A percentile compares a stretch with the other conserved stretches of the same genome.
These are phyloP conservation scores for Podila minutissima DNA, from an alignment of 192 early-diverging fungal species.

Conservation along the genomic window DNA sequence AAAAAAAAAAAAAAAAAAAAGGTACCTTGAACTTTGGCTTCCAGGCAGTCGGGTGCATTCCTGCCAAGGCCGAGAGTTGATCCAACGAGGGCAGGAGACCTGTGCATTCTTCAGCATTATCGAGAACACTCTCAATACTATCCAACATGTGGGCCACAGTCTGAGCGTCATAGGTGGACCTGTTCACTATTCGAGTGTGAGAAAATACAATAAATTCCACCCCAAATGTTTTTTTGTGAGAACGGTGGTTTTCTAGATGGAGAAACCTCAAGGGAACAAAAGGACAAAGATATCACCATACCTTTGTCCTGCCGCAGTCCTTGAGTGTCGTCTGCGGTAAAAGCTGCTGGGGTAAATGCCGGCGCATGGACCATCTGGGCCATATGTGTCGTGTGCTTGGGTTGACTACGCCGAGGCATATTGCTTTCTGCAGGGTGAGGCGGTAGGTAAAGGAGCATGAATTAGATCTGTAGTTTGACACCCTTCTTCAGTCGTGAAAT, in stretches of 20 bases:
- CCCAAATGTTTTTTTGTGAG: too few species aligned
- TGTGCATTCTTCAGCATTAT: constrained; percentile 21
- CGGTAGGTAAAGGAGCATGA: neutral
- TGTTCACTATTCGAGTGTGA: constrained; percentile 4
- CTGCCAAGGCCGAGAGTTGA: constrained; percentile 15
- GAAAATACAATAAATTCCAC: too few species aligned
- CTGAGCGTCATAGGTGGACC: constrained; percentile 8
- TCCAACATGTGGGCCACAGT: constrained; percentile 10
- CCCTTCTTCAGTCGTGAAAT: too few species aligned
- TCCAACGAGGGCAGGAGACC: constrained; percentile 14
- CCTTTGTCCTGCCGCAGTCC: neutral
- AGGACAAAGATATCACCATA: neutral
- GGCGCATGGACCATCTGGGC: constrained; percentile 4
- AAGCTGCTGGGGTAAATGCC: neutral
- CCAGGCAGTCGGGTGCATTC: constrained; percentile 28
- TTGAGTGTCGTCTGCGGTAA: neutral
- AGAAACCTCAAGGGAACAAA: too few species aligned
- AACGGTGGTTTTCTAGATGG: too few species aligned
- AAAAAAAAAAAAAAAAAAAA: neutral
- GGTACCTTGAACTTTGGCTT: constrained; percentile 34
- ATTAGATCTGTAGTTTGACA: neutral
- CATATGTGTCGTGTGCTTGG: neutral
- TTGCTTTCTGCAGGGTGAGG: neutral
- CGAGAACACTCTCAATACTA: constrained; percentile 11
- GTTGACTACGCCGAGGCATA: neutral